Conservation (phyloP, 1,284 basidiomycete genomes). For the Tilletia caries region DNA sequence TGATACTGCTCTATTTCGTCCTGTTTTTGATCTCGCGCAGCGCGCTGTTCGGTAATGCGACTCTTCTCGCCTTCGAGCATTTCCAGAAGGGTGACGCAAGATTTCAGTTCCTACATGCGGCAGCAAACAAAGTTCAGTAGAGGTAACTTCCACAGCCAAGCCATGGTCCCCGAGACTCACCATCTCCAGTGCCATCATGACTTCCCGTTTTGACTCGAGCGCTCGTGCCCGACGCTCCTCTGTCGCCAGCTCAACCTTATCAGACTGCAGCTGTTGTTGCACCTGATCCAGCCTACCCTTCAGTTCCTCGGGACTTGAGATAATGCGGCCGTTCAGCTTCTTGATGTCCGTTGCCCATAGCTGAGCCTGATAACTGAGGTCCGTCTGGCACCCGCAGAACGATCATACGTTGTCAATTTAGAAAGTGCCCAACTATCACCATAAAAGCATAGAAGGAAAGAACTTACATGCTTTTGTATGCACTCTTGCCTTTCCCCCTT, state of each 20-base stretch:
- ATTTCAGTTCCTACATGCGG: not conserved
- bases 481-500: slow-evolving; percentile 67
- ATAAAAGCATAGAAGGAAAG: no score
- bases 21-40: not conserved
- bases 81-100: not conserved
- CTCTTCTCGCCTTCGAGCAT: slow-evolving; percentile 3
- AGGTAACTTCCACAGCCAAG: no score
- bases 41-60: not conserved
- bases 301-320: slow-evolving; percentile 38
- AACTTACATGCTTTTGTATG: slow-evolving; percentile 33
- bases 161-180: no score
- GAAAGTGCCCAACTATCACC: no score
- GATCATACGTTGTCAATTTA: slow-evolving; percentile 31
- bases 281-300: slow-evolving; percentile 31
- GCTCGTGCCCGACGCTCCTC: slow-evolving; percentile 66
- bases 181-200: slow-evolving; percentile 83
- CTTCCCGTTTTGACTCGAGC: slow-evolving; percentile 66
- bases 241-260: slow-evolving; percentile 68
- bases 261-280: slow-evolving; percentile 65
- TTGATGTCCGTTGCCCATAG: slow-evolving; percentile 34
- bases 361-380: slow-evolving; percentile 39
- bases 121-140: no score
- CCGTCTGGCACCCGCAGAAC: slow-evolving; percentile 35
- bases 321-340: slow-evolving; percentile 41
- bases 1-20: not conserved